Percentiles rank a stretch among this genome's conserved stretches.
Conservation (phyloP, 2,329 filamentous ascomycete genomes). For the Fusarium euwallaceae region DNA sequence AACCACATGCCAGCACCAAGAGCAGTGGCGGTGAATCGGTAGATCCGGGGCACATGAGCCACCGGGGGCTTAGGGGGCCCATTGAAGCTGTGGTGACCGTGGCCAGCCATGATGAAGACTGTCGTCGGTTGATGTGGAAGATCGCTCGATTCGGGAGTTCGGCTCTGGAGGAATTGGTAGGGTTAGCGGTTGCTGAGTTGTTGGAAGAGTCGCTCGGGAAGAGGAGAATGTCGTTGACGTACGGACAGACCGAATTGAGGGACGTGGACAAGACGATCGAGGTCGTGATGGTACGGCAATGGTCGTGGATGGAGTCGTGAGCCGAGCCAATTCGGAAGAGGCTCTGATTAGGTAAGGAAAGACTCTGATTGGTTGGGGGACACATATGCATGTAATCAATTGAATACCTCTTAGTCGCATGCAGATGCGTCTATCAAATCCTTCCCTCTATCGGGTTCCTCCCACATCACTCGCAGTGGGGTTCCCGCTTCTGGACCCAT, state of each 20-base stretch:
- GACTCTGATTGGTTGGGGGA: conserved; percentile 29
- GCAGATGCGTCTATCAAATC: not conserved
- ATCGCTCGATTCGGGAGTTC: conserved; percentile 26
- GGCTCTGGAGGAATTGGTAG: conserved; percentile 8
- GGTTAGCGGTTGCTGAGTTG: conserved; percentile 6
- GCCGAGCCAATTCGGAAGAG: conserved; percentile 37
- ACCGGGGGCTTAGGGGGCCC: conserved; percentile 57
- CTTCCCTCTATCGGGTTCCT: not conserved
- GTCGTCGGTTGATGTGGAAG: conserved; percentile 8
- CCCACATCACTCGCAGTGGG: conserved; percentile 30
- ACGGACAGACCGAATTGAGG: conserved; percentile 41
- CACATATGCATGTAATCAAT: not conserved
- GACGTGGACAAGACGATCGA: conserved; percentile 30
- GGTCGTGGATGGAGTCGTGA: conserved; percentile 34
- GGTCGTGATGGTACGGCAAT: conserved; percentile 33
- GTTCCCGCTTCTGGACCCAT: conserved; percentile 17
- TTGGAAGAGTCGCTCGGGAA: fast-evolving
- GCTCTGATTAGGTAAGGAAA: conserved; percentile 42
- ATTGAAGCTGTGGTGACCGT: conserved; percentile 46
- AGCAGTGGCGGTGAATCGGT: conserved; percentile 87
- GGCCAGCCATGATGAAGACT: conserved; percentile 43
- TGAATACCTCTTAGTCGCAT: not conserved
- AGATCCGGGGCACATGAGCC: conserved; percentile 71
- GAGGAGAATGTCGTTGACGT: conserved; percentile 20
- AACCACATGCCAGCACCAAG: conserved; percentile 99